Evolutionary conservation across 805 yeast species (phyloP).

Genomic region (Candida adriatica): DNA sequence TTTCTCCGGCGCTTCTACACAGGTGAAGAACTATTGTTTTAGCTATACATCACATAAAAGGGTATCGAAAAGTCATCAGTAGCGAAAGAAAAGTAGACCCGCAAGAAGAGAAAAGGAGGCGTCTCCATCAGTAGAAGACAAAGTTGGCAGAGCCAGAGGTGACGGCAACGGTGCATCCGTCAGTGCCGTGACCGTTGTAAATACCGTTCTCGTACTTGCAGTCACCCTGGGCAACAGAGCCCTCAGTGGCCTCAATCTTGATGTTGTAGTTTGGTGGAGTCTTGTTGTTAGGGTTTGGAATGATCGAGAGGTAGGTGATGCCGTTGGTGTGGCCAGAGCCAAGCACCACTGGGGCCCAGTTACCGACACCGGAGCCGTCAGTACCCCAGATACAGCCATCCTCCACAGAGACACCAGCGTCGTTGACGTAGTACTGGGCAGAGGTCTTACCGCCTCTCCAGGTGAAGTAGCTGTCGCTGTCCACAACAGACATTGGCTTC

Average conservation of each 20-base stretch:
- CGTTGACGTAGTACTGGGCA: conserved; percentile 94
- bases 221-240: conserved; percentile 49
- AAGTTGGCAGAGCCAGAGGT: conserved; percentile 77
- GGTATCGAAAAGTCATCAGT: too few species aligned
- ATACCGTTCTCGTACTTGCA: conserved; percentile 78
- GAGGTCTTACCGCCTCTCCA: conserved; percentile 84
- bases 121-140: conserved; percentile 47
- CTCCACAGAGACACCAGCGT: conserved; percentile 85
- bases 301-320: conserved; percentile 76
- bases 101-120: too few species aligned
- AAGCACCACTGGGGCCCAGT: conserved; percentile 96
- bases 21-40: too few species aligned
- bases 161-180: conserved; percentile 91
- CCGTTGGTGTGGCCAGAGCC: conserved; percentile 79
- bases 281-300: conserved; percentile 90
- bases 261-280: conserved; percentile 65
- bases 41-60: too few species aligned
- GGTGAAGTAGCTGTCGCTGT: conserved; percentile 66
- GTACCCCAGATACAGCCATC: conserved; percentile 96
- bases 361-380: conserved; percentile 74
- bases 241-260: conserved; percentile 61
- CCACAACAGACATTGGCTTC: conserved; percentile 70
- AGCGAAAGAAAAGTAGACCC: too few species aligned
- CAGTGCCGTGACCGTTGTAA: conserved; percentile 57
- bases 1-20: too few species aligned